Base-by-base conservation (phyloP, 2,329 filamentous ascomycete species). In the Ascosphaera aggregata region DNA sequence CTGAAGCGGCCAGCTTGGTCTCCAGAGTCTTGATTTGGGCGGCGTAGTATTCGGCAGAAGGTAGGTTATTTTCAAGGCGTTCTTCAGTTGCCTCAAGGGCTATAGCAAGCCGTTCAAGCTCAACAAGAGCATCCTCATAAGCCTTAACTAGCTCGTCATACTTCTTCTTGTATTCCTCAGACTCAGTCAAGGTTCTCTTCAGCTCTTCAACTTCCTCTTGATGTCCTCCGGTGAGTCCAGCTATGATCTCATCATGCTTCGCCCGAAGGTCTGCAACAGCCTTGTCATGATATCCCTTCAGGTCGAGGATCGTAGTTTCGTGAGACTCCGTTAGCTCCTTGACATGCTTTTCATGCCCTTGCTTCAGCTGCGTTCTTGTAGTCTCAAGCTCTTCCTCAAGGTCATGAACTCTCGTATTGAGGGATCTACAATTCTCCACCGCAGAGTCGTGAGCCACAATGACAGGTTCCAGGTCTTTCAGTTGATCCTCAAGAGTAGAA, bases 321-420 rank as follows among this genome's bases (percentile, higher is more conserved):
- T 41, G 43, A 8, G 44, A 41, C 40, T 47, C 35, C 34, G 45
- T 38, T 34, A 43, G 18, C 37, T 40, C 19, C 13, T 32, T 22
- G 38, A 61, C 48, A n/a, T 59, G 52, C 4, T 39, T 42, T 37
- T 56, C 53, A 15, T 55, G 42, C 11, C 51, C 49, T 18, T 54
- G 52, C 13, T 57, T 43, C 18, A 49, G 45, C 40, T 54, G 43
- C 43, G 52, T 51, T 22, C 60, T 49, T 13, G 53, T 49, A 3
- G 46, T 40, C 5, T 58, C 49, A 34, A 60, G 49, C 34, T 54
- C 48, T 3, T 56, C 52, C 16, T 46, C 43, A 44, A 60, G 60
- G 27, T 54, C 50, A 3, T 50, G 47, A 15, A 60, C 41, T n/a
- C 47, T 44, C 16, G 47, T 45, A n/a, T 18, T 13, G 17, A 20